phyloP scores from a whole-genome alignment of 1,284 basidiomycete species.

The Flammula alnicola region DNA sequence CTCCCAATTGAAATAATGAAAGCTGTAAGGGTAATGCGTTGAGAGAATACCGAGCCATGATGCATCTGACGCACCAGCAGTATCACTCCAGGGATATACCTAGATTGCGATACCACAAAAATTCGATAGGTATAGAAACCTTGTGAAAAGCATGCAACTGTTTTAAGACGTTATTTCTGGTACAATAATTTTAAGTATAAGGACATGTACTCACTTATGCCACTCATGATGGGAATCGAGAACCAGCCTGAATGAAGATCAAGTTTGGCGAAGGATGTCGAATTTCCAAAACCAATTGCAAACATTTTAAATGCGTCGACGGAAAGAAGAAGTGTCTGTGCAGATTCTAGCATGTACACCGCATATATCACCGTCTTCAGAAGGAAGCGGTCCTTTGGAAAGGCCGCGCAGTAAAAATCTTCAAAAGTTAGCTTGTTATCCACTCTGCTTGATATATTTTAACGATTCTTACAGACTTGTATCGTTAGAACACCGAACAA shows the following conservation, averaged over 20 bases:
- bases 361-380: not conserved
- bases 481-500: too few relatives aligned
- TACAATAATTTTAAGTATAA: not conserved
- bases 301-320: not conserved
- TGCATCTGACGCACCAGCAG: constrained; percentile 2
- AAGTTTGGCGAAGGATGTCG: not conserved
- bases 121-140: constrained; percentile 12
- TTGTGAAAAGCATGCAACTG: constrained; percentile 10
- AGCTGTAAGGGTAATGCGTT: not conserved
- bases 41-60: not conserved
- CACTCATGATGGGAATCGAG: not conserved
- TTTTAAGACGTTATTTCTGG: not conserved
- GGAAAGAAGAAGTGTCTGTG: not conserved
- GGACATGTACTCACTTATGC: not conserved
- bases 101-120: constrained; percentile 3
- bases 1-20: constrained; percentile 4
- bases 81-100: not conserved
- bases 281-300: not conserved
- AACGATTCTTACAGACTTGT: too few relatives aligned
- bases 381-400: not conserved
- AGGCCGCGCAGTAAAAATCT: not conserved
- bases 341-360: not conserved
- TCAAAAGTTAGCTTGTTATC: too few relatives aligned
- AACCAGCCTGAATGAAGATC: not conserved
- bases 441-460: too few relatives aligned